Base-by-base conservation (phyloP, 2,329 filamentous ascomycete species). In the Zalaria sp. region DNA sequence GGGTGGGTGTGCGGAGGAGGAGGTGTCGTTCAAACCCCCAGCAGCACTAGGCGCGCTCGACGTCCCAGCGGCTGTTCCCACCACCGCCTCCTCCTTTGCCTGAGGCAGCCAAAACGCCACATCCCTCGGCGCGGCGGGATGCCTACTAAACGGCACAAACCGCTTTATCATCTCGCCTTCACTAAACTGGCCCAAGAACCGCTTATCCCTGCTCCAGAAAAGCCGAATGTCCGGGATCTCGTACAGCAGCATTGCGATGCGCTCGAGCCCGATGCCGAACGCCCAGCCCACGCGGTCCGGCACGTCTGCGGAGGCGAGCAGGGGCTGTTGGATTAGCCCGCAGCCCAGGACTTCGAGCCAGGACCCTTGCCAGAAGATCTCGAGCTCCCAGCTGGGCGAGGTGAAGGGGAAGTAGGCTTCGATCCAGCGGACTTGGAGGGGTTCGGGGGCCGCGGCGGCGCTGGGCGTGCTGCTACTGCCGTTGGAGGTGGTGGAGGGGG, bases 341-440 rank as follows among this genome's bases (percentile, higher is more conserved):
- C 81, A 93, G n/a, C 91, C 91, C 1, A 98, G 73, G 4, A 96
- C 79, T 64, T 98, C 91, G 29, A 98, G 78, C 91, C 91, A 98
- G 58, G 93, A 83, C 27, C 84, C 88, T 51, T 82, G 80, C 75
- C 89, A 95, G 68, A 84, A 88, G 6, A 98, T 86, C 58, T 98
- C 91, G 25, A 98, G 73, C 60, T 98, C 91, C 83, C 86, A 98
- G 5, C 83, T 91, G 0, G 91, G 91, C 44, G 81, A 88, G 1
- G 91, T 98, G 59, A 96, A 96, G 34, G 91, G 91, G 64, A 98
- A 98, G 63, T 91, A 96, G 1, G 91, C 87, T 61, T 95, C 89
- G 5, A 96, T 80, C 91, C 91, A 98, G 50, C 91, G 77, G 54
- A 95, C 79, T 51, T 78, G 80, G 34, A 96, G 68, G 4, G 87